Base-by-base conservation (phyloP, 179 eudicot species). In the Vitellaria paradoxa region DNA sequence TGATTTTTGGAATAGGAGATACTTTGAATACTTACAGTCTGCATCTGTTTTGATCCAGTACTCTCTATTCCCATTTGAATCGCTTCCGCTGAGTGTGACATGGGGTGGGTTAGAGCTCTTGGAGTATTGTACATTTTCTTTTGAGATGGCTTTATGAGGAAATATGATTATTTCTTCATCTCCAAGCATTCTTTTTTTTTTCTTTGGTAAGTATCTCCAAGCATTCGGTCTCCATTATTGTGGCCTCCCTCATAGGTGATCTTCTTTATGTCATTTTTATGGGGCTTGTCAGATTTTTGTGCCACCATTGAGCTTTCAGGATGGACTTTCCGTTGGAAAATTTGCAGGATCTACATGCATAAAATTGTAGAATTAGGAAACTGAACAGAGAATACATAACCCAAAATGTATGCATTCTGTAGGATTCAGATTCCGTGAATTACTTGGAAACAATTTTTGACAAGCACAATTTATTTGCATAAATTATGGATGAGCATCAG, bases 21-120 rank as follows among this genome's bases (percentile, higher is more conserved):
- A 4, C 53, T 11, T 59, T 72, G 21, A 11, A 20, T 66, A 89
- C 98, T 89, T 92, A 94, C 98, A 94, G 70, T 94, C 93, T 82
- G 94, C 88, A 76, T 94, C 97, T 61, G 94, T 88, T 84, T 91
- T 94, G 87, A 94, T 89, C 98, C 94, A 94, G 85, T 81, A 84
- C 78, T 91, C 94, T 74, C 87, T 81, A 85, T 85, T 89, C 53
- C 81, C 91, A 81, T 70, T 76, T 61, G 85, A 85, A 70, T 86
- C 86, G 72, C 76, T 82, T 23, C 77, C 85, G 49, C 77, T 76
- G 47, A 78, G 61, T 78, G 80, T 77, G 77, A 75, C 62, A 69
- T 90, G 82, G 40, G 86, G 72, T 73, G 82, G 74, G 82, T 75
- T 82, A 47, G 79, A 77, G 86, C 79, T 87, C 79, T 79, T 88